Evolutionary conservation across 1,139 yeast species (phyloP), one percentile per base, ranked within the genome.

Genomic region (Taiozyma sp.): DNA sequence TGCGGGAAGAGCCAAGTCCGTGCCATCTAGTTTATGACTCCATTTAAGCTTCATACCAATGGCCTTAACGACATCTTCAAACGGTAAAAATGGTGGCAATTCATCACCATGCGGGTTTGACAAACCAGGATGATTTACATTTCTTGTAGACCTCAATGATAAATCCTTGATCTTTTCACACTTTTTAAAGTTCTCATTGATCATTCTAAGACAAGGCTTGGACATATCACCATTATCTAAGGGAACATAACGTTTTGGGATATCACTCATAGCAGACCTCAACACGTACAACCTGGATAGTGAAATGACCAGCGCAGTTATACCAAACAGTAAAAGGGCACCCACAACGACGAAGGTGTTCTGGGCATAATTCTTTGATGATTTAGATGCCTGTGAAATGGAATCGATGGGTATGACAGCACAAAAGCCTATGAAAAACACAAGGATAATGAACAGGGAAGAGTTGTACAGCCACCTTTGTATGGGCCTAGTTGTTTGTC

Each of bases 331-430:
- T 6, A 83, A 89, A 61, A 89, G 79, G 10, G 87, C 90, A 47
- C 83, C 80, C 23, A 88, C 82, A 38, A 91, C 91, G 57, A 87
- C 85, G 57, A 87, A 83, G 19, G 87, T 79, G 64, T 88, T 86
- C 67, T 88, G 54, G 0, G 73, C 74, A 51, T 69, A 80, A 51
- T 80, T 59, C 27, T 50, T 80, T 23, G 79, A 70, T 2, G 81
- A 69, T 43, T 77, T 72, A 1, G 78, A 66, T 2, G 92, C 83
- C 66, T 85, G 92, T 1, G 80, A 80, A 54, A 87, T 78, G 46
- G 87, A 83, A 67, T 88, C 96, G n/a, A 86, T 75, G 2, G 91
- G 91, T 0, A 91, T 78, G 8, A 84, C 87, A 4, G 84, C 72
- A 12, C 84, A 71, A 53, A 87, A 78, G 2, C 81, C 87, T 36